Evolutionary conservation across 495 filamentous ascomycete species (phyloP), one percentile per base, ranked within the genome.

Genomic region (Talaromyces thailandensis): DNA sequence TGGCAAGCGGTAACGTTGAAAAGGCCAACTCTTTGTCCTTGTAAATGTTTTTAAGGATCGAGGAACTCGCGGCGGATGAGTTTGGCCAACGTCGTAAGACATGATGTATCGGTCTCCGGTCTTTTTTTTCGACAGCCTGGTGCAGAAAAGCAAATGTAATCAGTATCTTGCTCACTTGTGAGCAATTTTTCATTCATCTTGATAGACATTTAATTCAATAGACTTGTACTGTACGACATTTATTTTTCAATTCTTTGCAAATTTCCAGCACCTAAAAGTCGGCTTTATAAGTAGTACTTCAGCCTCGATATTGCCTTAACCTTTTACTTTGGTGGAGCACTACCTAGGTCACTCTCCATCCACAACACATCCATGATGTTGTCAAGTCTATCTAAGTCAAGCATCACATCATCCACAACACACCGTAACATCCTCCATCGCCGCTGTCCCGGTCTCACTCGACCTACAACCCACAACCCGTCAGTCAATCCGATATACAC

Each of bases 321-420:
- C n/a, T n/a, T n/a, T n/a, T n/a, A n/a, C n/a, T n/a, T n/a, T n/a
- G n/a, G n/a, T n/a, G n/a, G n/a, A n/a, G n/a, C n/a, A n/a, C n/a
- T n/a, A n/a, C n/a, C n/a, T n/a, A n/a, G n/a, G n/a, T n/a, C n/a
- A 40, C 11, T 12, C 35, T 40, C 32, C 4, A 40, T 12, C 35
- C 35, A 4, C 35, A 4, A 40, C 2, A 5, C 35, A 40, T 40
- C 26, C 26, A 3, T 3, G 26, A 28, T 32, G 35, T 16, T 40
- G 3, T 40, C 14, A 16, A n/a, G 14, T 16, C 35, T 32, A 28
- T 29, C 43, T n/a, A 9, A 48, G n/a, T 5, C 43, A 12, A 48
- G 21, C 9, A 37, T 32, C 18, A 24, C n/a, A 52, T 64, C 56
- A 71, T 12, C 69, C 68, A 63, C 68, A 70, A 57, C 70, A 71